These are phyloP conservation scores for Diutina rugosa DNA, from an alignment of 1,139 yeast species.

Conservation along the genomic window DNA sequence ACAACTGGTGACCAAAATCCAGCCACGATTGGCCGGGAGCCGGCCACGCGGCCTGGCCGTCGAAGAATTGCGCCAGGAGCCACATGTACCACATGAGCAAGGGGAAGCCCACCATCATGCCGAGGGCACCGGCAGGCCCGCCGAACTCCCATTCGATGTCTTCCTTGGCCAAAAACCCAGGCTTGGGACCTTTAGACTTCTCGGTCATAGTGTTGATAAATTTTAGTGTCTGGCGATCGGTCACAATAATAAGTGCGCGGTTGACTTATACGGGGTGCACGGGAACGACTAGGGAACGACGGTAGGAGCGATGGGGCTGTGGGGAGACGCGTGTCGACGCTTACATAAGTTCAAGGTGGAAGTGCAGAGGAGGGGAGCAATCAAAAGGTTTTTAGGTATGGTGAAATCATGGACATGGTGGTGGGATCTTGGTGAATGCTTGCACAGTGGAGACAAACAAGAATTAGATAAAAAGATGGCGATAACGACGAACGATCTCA, in stretches of 20 bases:
- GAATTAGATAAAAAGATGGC: too few species aligned
- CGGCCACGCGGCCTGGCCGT: constrained; percentile 65
- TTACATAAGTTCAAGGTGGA: neutral
- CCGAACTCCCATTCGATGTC: constrained; percentile 78
- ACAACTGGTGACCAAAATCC: constrained; percentile 37
- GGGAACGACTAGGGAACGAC: neutral
- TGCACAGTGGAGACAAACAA: too few species aligned
- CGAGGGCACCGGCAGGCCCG: constrained; percentile 81
- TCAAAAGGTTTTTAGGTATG: too few species aligned
- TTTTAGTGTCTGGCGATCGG: neutral
- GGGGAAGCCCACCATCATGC: constrained; percentile 94
- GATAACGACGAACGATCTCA: too few species aligned
- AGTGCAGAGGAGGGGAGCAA: too few species aligned
- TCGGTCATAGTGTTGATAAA: neutral
- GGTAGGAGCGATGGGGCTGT: neutral
- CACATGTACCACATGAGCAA: constrained; percentile 93
- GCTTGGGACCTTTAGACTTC: neutral
- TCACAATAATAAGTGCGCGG: neutral
- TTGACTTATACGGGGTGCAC: neutral
- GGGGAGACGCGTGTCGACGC: neutral
- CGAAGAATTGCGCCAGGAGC: constrained; percentile 74
- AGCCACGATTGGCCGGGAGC: constrained; percentile 41
- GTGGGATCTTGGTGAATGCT: too few species aligned
- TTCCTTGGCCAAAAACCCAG: constrained; percentile 22
- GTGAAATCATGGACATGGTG: too few species aligned